Evolutionary conservation across 768 basidiomycete genomes (phyloP), one percentile per base, ranked within the genome.

Genomic region (Clitopilus passeckerianus): DNA sequence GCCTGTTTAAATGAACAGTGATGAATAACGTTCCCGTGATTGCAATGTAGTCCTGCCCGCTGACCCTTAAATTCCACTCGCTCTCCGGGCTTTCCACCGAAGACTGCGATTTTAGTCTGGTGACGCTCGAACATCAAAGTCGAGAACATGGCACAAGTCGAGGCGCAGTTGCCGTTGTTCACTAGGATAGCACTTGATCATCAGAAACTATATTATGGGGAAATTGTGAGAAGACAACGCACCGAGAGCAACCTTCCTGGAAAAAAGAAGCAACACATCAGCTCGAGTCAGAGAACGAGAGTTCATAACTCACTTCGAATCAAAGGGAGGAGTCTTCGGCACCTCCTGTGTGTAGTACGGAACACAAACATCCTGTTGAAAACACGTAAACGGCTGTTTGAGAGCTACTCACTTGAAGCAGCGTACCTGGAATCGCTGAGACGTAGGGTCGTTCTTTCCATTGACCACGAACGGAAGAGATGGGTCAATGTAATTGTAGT

Each of bases 121-220:
- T 84, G 81, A 12, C 75, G 69, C 66, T 87, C 86, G 55, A 77
- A 74, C 84, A 87, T 85, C 56, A 85, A 66, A 1, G 84, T 85
- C 58, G 77, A 81, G 66, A 86, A 86, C 78, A 85, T 79, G 0
- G 85, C 82, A 60, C 86, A 86, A 1, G 86, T 86, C 5, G 83
- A 85, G 6, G 84, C 84, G 61, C 85, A 87, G 34, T 75, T 72
- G 10, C 74, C 76, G 53, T 79, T 79, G 64, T 63, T 73, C 43
- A 79, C 78, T 78, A 46, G n/a, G 46, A 53, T 30, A 30, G 27
- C 15, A 22, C 37, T 18, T 6, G 24, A 41, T 57, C 35, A 34
- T 56, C n/a, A 30, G 27, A 30, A 30, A 30, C 27, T n/a, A 30
- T 30, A 30, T 30, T 30, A 30, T 30, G 27, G 27, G 27, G 27